Conservation (phyloP, 257 asterid species). For the Nicotiana paniculata region DNA sequence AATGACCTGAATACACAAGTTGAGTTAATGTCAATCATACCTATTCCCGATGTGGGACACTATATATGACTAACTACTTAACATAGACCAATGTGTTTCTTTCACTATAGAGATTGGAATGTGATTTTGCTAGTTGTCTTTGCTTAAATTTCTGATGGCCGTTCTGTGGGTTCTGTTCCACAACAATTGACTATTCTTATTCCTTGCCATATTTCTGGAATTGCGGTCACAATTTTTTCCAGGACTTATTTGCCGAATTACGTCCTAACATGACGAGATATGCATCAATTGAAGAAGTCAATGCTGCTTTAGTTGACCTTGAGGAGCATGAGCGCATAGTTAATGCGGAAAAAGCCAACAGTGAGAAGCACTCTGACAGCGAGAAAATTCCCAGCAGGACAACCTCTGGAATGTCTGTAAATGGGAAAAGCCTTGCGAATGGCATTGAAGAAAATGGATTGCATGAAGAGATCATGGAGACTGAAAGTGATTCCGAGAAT, state of each 20-base stretch:
- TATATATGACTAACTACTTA: no score
- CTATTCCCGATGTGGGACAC: no score
- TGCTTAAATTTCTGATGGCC: conserved; percentile 7
- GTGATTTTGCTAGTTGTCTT: neutral
- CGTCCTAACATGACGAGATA: conserved; percentile 92
- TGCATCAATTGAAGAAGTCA: conserved; percentile 73
- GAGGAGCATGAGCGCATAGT: conserved; percentile 79
- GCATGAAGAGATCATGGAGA: conserved; percentile 62
- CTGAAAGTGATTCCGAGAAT: conserved; percentile 90
- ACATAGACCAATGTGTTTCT: neutral
- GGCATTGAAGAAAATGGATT: conserved; percentile 64
- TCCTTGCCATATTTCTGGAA: neutral
- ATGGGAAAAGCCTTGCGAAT: conserved; percentile 50
- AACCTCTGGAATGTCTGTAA: conserved; percentile 44
- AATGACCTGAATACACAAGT: no score
- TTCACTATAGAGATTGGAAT: neutral
- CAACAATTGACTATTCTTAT: neutral
- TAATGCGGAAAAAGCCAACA: conserved; percentile 57
- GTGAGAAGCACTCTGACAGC: conserved; percentile 51
- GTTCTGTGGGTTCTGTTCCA: neutral
- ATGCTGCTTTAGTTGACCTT: conserved; percentile 67
- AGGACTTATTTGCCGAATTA: conserved; percentile 89
- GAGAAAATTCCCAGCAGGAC: conserved; percentile 44
- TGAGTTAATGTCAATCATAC: no score
- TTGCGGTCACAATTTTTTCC: conserved; percentile 25